These are phyloP conservation scores for Tolypocladium capitatum DNA, from an alignment of 2,329 filamentous ascomycete species.

Conservation along the genomic window DNA sequence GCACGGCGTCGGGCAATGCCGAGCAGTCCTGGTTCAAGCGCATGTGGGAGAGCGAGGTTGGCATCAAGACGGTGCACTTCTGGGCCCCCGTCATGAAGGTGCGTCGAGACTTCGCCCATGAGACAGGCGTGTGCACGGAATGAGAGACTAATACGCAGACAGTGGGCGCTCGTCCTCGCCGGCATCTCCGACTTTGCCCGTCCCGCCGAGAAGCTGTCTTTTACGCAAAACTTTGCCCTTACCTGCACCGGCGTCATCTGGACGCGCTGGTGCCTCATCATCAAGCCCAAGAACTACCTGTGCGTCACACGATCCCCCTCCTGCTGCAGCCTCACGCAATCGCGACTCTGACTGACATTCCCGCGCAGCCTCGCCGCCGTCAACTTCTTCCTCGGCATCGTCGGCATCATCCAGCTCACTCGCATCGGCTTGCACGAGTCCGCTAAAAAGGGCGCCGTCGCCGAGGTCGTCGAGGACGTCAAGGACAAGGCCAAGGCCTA, in stretches of 20 bases:
- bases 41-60: conserved; percentile 72
- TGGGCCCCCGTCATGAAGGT: conserved; percentile 92
- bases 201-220: conserved; percentile 81
- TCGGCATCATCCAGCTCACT: conserved; percentile 68
- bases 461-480: conserved; percentile 20
- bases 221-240: conserved; percentile 83
- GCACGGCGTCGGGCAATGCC: conserved; percentile 41
- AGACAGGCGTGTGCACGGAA: no score
- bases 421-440: conserved; percentile 60
- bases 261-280: conserved; percentile 98
- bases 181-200: conserved; percentile 85
- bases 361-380: conserved; percentile 67
- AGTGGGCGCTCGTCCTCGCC: conserved; percentile 89
- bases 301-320: conserved; percentile 26
- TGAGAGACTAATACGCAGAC: conserved; percentile 5
- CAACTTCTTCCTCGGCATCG: conserved; percentile 92
- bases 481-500: conserved; percentile 18
- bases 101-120: conserved; percentile 6
- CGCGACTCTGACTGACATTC: neutral
- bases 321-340: neutral
- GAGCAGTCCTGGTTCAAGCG: conserved; percentile 53
- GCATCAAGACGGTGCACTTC: conserved; percentile 92
- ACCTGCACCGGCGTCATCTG: conserved; percentile 90
- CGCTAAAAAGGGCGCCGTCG: conserved; percentile 39
- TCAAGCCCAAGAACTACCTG: conserved; percentile 87